Conservation (phyloP, 257 asterid species). For the Echites panduratus region DNA sequence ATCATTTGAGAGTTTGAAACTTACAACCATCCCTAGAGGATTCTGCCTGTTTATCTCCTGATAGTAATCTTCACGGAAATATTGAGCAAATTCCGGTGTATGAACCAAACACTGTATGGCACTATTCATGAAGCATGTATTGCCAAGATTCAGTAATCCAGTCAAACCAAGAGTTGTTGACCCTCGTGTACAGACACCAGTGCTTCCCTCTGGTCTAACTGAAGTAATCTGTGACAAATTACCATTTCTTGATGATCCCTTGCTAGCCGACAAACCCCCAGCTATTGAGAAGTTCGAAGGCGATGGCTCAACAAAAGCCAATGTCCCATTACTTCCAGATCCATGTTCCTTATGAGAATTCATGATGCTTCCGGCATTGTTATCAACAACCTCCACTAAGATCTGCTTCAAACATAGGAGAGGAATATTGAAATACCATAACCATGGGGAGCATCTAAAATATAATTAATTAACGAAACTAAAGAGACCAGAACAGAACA, state of each 20-base stretch:
- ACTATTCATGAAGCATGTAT: slow-evolving; percentile 97
- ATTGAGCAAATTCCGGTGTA: slow-evolving; percentile 90
- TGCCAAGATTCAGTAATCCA: slow-evolving; percentile 94
- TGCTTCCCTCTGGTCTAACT: slow-evolving; percentile 54
- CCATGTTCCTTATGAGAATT: slow-evolving; percentile 64
- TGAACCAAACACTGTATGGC: slow-evolving; percentile 98
- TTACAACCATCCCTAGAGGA: slow-evolving; percentile 99
- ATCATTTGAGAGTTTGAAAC: slow-evolving; percentile 30
- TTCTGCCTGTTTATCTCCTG: slow-evolving; percentile 92
- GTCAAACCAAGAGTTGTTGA: slow-evolving; percentile 85
- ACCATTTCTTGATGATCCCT: slow-evolving; percentile 75
- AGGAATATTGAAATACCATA: not conserved
- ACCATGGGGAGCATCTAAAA: not conserved
- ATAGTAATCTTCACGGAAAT: slow-evolving; percentile 95
- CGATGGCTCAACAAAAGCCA: slow-evolving; percentile 43
- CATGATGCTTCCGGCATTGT: slow-evolving; percentile 38
- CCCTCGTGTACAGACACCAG: slow-evolving; percentile 92
- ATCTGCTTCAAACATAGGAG: slow-evolving; percentile 40
- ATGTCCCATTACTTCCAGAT: slow-evolving; percentile 51
- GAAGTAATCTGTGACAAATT: slow-evolving; percentile 41
- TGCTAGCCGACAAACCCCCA: slow-evolving; percentile 62
- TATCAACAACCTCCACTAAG: slow-evolving; percentile 64
- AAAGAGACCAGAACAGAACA: not conserved
- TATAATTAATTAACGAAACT: not conserved
- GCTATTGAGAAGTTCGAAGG: slow-evolving; percentile 47